Evolutionary conservation across 768 basidiomycete genomes (phyloP), one percentile per base, ranked within the genome.

Genomic region (Boletus insuetus): DNA sequence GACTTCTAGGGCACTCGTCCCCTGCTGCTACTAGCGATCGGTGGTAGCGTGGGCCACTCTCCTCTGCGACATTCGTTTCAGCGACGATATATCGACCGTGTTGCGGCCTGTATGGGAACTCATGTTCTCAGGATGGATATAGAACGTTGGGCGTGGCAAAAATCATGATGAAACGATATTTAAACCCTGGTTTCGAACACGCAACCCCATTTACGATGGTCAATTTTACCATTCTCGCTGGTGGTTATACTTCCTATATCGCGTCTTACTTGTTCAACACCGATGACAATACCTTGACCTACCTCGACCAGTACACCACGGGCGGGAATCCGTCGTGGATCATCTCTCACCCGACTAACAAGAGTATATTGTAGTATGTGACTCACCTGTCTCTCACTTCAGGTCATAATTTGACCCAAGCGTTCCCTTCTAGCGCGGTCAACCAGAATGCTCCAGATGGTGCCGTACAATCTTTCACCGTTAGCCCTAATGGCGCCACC

Each of bases 181-280:
- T 29, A 29, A 29, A 29, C 9, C 26, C 1, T 29, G 9, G 9
- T 29, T 29, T 29, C 26, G 2, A 47, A 42, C 34, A 16, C 43
- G n/a, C 16, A 34, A 11, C 32, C 4, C 13, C n/a, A 1, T 48
- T 20, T 29, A 20, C 54, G 42, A 88, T 87, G 86, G 86, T 87
- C 60, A 77, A 81, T 51, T 82, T 85, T 64, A 85, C 76, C 5
- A 84, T 89, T 57, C 76, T 88, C 35, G 86, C 86, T 31, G 86
- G 86, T 34, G 86, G 86, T 16, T 87, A 82, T 64, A 68, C 73
- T 22, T 69, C 80, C 54, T 85, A 83, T 60, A 75, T 89, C 50
- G 82, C 82, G 3, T 79, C 83, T 0, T 87, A 87, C 67, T 63
- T 82, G 35, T 89, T 88, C 72, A 79, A 82, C 63, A 70, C 81